Percentiles rank a stretch among this genome's conserved stretches.
These are phyloP conservation scores for Fusarium irregulare DNA, from an alignment of 2,329 filamentous ascomycete genomes.

Conservation along the genomic window DNA sequence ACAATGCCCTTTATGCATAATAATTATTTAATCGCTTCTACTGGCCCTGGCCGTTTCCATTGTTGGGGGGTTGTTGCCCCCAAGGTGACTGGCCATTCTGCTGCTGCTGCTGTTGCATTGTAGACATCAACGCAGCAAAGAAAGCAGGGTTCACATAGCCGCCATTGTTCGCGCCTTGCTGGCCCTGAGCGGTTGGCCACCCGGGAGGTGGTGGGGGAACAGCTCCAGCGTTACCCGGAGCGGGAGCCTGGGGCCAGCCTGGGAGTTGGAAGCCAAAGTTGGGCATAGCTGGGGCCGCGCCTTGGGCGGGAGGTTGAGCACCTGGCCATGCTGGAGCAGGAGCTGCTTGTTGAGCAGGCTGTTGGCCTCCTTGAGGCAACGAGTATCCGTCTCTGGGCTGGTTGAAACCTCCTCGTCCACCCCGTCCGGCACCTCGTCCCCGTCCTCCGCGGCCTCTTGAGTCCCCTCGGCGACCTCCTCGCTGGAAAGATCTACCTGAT, in stretches of 20 bases:
- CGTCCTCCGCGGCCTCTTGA: constrained; percentile 58
- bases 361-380: constrained; percentile 49
- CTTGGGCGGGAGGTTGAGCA: constrained; percentile 30
- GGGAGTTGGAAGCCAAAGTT: constrained; percentile 59
- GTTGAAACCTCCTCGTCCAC: constrained; percentile 52
- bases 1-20: constrained; percentile 15
- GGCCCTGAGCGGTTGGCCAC: constrained; percentile 48
- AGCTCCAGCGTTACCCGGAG: constrained; percentile 44
- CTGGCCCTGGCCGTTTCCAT: constrained; percentile 43
- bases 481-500: constrained; percentile 47
- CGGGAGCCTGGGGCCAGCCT: constrained; percentile 54
- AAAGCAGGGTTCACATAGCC: constrained; percentile 69
- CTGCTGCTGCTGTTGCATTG: constrained; percentile 53
- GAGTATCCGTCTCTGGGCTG: constrained; percentile 56
- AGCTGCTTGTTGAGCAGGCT: constrained; percentile 50
- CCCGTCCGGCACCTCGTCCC: constrained; percentile 56
- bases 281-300: constrained; percentile 43
- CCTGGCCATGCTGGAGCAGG: constrained; percentile 33
- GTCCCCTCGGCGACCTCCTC: constrained; percentile 59
- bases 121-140: constrained; percentile 61
- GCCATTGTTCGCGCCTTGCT: constrained; percentile 50
- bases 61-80: constrained; percentile 46
- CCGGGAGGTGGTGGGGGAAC: constrained; percentile 58
- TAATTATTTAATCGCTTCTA: constrained; percentile 12
- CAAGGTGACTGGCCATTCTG: constrained; percentile 49